These are phyloP conservation scores for Agaricus bisporus DNA, from an alignment of 768 basidiomycete genomes.

Conservation along the genomic window DNA sequence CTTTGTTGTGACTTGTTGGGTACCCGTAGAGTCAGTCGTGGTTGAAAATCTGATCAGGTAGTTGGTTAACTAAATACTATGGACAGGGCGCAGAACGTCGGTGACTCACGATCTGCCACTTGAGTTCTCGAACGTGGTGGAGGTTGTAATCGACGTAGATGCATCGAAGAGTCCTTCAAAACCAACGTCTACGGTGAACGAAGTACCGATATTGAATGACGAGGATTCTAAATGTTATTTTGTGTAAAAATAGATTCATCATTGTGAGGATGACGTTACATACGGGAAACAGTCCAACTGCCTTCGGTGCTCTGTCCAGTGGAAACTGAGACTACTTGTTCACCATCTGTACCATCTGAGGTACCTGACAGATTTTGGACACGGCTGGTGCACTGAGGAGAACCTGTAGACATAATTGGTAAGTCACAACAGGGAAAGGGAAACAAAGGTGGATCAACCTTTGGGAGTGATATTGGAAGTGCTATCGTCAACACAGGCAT, in stretches of 20 bases:
- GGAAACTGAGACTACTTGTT: neutral
- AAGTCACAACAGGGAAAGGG: neutral
- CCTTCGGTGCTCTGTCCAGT: neutral
- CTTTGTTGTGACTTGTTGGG: neutral
- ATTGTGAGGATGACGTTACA: too few species aligned
- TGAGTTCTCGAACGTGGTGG: neutral
- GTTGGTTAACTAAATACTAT: too few species aligned
- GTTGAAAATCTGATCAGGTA: neutral
- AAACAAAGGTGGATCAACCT: neutral
- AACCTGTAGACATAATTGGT: neutral
- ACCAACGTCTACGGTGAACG: neutral
- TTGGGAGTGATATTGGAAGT: neutral
- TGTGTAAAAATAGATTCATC: too few species aligned
- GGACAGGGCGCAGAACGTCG: too few species aligned
- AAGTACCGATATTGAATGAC: too few species aligned
- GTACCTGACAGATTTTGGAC: neutral
- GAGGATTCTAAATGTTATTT: too few species aligned
- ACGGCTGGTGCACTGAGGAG: neutral
- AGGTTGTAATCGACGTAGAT: neutral
- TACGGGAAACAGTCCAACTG: conserved; percentile 5
- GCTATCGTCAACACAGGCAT: neutral
- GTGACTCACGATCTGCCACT: too few species aligned
- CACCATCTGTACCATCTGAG: neutral
- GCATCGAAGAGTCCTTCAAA: neutral
- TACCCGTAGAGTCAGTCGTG: too few species aligned